A percentile compares a stretch with the other conserved stretches of the same genome.
phyloP scores from a whole-genome alignment of 768 basidiomycete genomes.

The Phlebiopsis gigantea region DNA sequence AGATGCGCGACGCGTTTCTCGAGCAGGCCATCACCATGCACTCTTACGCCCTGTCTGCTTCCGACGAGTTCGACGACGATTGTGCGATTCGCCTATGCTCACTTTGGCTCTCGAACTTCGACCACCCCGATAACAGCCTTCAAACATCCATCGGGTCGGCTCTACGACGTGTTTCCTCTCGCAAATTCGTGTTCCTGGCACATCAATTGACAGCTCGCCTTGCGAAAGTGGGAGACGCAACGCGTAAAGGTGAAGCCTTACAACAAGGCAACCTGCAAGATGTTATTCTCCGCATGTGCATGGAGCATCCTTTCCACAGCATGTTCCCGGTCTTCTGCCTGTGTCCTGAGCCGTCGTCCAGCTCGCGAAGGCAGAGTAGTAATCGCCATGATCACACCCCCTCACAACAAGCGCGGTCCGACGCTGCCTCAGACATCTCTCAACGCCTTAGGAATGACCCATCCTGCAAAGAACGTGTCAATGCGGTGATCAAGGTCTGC shows the following conservation, averaged over 20 bases:
- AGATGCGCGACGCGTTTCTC: conserved; percentile 57
- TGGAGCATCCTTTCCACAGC: conserved; percentile 91
- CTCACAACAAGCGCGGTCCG: conserved; percentile 52
- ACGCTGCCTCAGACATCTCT: conserved; percentile 62
- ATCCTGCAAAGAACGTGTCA: conserved; percentile 33
- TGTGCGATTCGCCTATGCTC: conserved; percentile 79
- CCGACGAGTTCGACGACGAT: conserved; percentile 72
- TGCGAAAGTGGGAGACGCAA: conserved; percentile 32
- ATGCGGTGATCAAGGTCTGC: conserved; percentile 55
- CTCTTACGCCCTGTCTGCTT: conserved; percentile 63
- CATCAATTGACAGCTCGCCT: conserved; percentile 94
- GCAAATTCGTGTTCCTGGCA: conserved; percentile 86
- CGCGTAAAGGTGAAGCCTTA: conserved; percentile 19
- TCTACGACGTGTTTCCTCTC: conserved; percentile 64
- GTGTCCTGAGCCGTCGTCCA: conserved; percentile 18
- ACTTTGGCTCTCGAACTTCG: conserved; percentile 88
- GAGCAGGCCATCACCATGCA: conserved; percentile 81
- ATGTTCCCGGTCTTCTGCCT: conserved; percentile 87
- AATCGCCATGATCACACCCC: conserved; percentile 30
- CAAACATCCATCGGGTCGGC: conserved; percentile 39
- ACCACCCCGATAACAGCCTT: conserved; percentile 35
- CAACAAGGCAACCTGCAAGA: conserved; percentile 56
- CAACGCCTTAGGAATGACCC: conserved; percentile 44
- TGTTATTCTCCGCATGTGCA: conserved; percentile 70
- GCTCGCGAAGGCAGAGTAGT: conserved; percentile 34